Percentiles rank a stretch among this genome's conserved stretches.
phyloP scores from a whole-genome alignment of 768 basidiomycete genomes.

The Aureoboletus auriporus region DNA sequence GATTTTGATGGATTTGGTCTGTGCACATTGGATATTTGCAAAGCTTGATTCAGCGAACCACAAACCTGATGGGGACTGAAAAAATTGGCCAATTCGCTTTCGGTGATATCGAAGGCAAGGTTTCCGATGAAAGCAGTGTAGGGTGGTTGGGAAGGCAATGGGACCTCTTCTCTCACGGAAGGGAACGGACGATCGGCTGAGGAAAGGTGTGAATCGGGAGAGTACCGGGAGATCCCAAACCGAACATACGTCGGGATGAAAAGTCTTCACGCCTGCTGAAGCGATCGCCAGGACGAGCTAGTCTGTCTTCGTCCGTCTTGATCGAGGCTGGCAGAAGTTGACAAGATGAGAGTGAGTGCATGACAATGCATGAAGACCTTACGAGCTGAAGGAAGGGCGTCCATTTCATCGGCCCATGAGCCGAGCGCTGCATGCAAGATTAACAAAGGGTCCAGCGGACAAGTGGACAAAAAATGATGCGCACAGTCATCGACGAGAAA shows the following conservation, averaged over 20 bases:
- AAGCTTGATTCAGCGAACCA: not conserved
- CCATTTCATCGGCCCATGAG: slow-evolving; percentile 99
- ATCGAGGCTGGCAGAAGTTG: slow-evolving; percentile 51
- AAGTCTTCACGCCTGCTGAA: slow-evolving; percentile 64
- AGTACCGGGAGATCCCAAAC: slow-evolving; percentile 2
- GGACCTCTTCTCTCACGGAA: slow-evolving; percentile 82
- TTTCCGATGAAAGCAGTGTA: slow-evolving; percentile 98
- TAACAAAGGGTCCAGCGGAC: slow-evolving; percentile 7
- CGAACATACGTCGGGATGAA: slow-evolving; percentile 53
- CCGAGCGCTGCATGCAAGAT: slow-evolving; percentile 57
- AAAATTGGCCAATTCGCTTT: slow-evolving; percentile 76
- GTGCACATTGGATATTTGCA: slow-evolving; percentile 2
- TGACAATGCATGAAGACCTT: slow-evolving; percentile 34
- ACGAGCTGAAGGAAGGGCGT: slow-evolving; percentile 90
- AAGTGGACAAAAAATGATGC: slow-evolving; percentile 29
- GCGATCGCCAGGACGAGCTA: slow-evolving; percentile 46
- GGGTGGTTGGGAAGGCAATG: slow-evolving; percentile 92
- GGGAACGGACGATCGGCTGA: slow-evolving; percentile 53
- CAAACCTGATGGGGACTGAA: slow-evolving; percentile 65
- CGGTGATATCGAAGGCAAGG: slow-evolving; percentile 87
- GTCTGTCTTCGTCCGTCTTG: slow-evolving; percentile 63
- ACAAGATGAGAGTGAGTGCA: slow-evolving; percentile 8
- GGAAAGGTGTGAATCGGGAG: slow-evolving; percentile 11
- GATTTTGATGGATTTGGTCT: slow-evolving; percentile 87
- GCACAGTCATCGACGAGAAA: slow-evolving; percentile 85